Percentiles rank a stretch among this genome's conserved stretches.
These are phyloP conservation scores for Boletus barrowsii DNA, from an alignment of 768 basidiomycete species.

Conservation along the genomic window DNA sequence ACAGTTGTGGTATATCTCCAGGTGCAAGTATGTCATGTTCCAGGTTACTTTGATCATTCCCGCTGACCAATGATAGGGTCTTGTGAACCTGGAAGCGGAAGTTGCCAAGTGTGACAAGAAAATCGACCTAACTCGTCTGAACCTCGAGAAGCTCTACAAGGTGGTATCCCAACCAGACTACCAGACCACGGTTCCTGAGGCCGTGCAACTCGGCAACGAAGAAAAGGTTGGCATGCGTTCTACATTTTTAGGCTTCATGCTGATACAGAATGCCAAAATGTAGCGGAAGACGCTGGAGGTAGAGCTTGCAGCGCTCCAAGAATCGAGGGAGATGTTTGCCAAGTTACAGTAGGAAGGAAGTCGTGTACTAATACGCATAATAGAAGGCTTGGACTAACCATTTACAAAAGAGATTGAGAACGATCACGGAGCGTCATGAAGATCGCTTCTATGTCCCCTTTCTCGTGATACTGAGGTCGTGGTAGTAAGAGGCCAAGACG, in stretches of 20 bases:
- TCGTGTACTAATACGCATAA: too few species aligned
- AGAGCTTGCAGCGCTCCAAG: conserved; percentile 70
- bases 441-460: too few species aligned
- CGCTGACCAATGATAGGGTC: conserved; percentile 54
- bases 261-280: background rate
- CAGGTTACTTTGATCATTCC: background rate
- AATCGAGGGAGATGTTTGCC: conserved; percentile 73
- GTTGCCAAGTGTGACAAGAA: conserved; percentile 91
- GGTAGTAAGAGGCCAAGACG: too few species aligned
- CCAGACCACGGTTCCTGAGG: conserved; percentile 72
- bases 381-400: too few species aligned
- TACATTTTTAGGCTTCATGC: background rate
- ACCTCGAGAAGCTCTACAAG: conserved; percentile 75
- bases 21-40: conserved; percentile 60
- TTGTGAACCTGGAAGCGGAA: conserved; percentile 86
- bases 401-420: too few species aligned
- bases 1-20: conserved; percentile 78
- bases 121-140: conserved; percentile 64
- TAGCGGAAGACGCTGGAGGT: conserved; percentile 53
- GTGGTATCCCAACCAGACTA: conserved; percentile 73
- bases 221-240: conserved; percentile 61
- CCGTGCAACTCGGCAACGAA: conserved; percentile 68
- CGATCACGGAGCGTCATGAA: too few species aligned
- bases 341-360: conserved; percentile 48
- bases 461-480: too few species aligned